phyloP scores from a whole-genome alignment of 129 eudicot genomes.

The Oenanthe sinensis region DNA sequence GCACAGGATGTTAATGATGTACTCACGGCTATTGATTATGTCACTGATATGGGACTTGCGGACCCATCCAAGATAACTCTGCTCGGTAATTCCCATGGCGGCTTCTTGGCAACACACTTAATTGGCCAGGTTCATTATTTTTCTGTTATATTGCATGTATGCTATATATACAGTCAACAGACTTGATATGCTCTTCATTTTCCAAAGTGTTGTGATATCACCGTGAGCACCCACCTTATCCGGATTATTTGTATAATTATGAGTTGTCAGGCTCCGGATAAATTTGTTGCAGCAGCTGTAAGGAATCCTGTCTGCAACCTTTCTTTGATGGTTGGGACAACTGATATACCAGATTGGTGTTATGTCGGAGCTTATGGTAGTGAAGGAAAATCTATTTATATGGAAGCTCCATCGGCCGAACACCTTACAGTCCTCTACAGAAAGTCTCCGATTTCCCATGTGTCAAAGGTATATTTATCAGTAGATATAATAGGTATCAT shows the following conservation, averaged over 20 bases:
- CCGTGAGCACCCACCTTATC: not conserved
- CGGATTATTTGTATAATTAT: not conserved
- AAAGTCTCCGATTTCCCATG: conserved; percentile 81
- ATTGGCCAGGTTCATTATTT: conserved; percentile 69
- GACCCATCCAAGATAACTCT: conserved; percentile 71
- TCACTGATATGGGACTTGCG: conserved; percentile 57
- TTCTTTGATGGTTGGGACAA: conserved; percentile 80
- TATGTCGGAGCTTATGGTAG: conserved; percentile 72
- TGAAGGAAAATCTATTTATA: conserved; percentile 45
- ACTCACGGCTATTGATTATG: conserved; percentile 71
- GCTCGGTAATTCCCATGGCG: conserved; percentile 95
- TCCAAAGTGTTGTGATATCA: not conserved
- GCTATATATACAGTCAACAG: not conserved
- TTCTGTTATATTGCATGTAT: not conserved
- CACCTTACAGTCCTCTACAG: conserved; percentile 37
- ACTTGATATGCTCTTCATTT: not conserved
- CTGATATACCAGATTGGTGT: conserved; percentile 97
- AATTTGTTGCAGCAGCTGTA: conserved; percentile 74
- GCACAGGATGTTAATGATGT: conserved; percentile 91
- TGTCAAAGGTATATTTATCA: conserved; percentile 46
- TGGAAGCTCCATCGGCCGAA: conserved; percentile 65
- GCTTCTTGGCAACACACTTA: conserved; percentile 85
- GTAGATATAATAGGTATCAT: not conserved
- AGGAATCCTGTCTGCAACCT: conserved; percentile 96
- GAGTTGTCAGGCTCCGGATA: conserved; percentile 70